These are phyloP conservation scores for Metarhizium brunneum DNA, from an alignment of 2,329 filamentous ascomycete species.

Conservation along the genomic window DNA sequence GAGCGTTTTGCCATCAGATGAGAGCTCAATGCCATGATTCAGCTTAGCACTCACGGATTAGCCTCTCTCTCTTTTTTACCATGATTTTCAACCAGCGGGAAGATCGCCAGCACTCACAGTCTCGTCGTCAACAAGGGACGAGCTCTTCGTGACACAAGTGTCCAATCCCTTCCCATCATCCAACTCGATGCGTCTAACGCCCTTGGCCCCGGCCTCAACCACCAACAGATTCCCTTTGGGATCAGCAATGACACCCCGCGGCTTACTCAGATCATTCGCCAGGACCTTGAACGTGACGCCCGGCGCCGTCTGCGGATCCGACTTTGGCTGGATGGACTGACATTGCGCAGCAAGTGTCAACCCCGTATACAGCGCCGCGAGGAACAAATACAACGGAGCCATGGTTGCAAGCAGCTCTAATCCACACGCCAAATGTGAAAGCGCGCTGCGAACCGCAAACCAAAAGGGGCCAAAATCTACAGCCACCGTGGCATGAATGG, in stretches of 20 bases:
- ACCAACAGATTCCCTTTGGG: constrained; percentile 27
- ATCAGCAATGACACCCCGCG: constrained; percentile 27
- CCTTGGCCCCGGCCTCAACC: constrained; percentile 18
- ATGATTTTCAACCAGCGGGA: neutral
- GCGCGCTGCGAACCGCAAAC: too few relatives aligned
- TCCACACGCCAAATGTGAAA: neutral
- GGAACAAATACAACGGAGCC: neutral
- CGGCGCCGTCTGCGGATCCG: constrained; percentile 11
- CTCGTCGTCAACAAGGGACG: constrained; percentile 16
- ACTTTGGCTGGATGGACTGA: constrained; percentile 4
- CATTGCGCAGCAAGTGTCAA: constrained; percentile 6
- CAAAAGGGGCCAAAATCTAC: neutral
- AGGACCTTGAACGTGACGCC: constrained; percentile 19
- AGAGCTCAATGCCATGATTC: constrained; percentile 41
- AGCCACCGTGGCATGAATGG: neutral
- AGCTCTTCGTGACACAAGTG: constrained; percentile 19
- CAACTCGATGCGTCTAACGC: constrained; percentile 24
- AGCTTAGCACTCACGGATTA: constrained; percentile 20
- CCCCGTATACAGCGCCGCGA: neutral
- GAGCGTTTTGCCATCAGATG: constrained; percentile 34
- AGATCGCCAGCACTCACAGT: constrained; percentile 12
- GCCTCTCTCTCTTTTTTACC: neutral
- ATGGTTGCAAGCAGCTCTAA: neutral
- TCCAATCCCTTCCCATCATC: constrained; percentile 18
- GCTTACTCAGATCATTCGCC: constrained; percentile 13